These are phyloP conservation scores for Aspergillus puulaauensis DNA, from an alignment of 2,329 filamentous ascomycete species.

Conservation along the genomic window DNA sequence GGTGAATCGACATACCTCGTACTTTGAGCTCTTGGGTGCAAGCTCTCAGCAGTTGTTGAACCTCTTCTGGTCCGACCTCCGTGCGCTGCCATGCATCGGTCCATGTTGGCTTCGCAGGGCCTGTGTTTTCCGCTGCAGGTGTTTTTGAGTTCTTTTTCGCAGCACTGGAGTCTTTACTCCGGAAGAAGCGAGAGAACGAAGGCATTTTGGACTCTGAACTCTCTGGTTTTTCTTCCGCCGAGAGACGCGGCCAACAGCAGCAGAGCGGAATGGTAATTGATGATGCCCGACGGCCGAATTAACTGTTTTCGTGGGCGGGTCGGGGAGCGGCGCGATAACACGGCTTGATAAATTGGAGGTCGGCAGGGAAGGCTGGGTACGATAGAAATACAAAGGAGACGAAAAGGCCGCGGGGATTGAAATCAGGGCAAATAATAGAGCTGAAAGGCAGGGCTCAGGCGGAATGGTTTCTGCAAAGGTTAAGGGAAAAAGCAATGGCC, in stretches of 20 bases:
- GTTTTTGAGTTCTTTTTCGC: conserved; percentile 61
- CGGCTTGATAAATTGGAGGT: background rate
- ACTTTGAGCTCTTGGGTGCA: conserved; percentile 92
- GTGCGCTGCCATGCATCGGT: conserved; percentile 84
- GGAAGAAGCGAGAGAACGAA: conserved; percentile 64
- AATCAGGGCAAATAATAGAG: conserved; percentile 4
- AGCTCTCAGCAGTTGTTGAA: conserved; percentile 79
- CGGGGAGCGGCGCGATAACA: background rate
- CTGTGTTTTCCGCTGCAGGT: conserved; percentile 51
- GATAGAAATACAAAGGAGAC: background rate
- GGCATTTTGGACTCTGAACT: conserved; percentile 44
- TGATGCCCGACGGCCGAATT: conserved; percentile 13
- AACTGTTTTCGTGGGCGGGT: conserved; percentile 1
- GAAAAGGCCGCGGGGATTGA: background rate
- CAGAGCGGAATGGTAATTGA: conserved; percentile 8
- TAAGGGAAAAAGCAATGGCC: conserved; percentile 11
- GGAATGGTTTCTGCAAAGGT: conserved; percentile 3
- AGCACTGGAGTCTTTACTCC: conserved; percentile 68
- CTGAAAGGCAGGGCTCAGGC: conserved; percentile 7
- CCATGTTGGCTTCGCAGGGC: conserved; percentile 73
- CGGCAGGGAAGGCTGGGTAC: background rate
- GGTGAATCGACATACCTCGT: conserved; percentile 65
- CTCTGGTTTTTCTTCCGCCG: conserved; percentile 13
- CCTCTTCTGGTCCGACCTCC: conserved; percentile 82
- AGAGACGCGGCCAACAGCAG: conserved; percentile 19